Base-by-base conservation (phyloP, 371 early-diverging fungal genomes). In the Entomophthora muscae region DNA sequence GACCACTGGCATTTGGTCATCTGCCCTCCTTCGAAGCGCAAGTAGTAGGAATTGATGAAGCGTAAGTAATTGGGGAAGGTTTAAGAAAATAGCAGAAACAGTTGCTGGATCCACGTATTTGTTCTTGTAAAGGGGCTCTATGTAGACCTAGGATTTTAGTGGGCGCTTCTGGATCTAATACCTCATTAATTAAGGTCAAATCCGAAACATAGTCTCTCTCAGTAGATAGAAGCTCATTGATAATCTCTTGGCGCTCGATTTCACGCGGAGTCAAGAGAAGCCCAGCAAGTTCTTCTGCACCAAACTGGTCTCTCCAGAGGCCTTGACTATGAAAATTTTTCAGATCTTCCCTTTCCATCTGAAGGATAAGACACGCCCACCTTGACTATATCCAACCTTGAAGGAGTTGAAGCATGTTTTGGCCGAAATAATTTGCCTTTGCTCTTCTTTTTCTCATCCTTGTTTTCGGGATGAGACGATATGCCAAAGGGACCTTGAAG, bases 141-240 rank as follows among this genome's bases (percentile, higher is more conserved):
- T 70, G 29, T 0, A 61, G 3, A 72, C 73, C 66, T 71, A 71
- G 76, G 52, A 1, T 76, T 52, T 21, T 64, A 63, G 21, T 76
- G 55, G 66, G 88, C 89, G 30, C 77, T 75, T 26, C 87, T 81
- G 67, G 81, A 91, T 63, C n/a, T n/a, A n/a, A n/a, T 76, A 72
- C 73, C 66, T 71, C 72, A 52, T 72, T 71, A n/a, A 78, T 52
- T 1, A 78, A 52, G 21, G 63, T 64, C 22, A 78, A 55, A 67
- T 90, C 90, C 31, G 77, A 74, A 27, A 88, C 82, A 67, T 83
- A 91, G 64, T 86, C 86, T 64, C 77, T 76, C 68, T 90, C 90
- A 1, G 83, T 85, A 26, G 80, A 74, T 42, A 91, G 80, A 52
- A 90, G 65, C 70, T 91, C 91, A 73, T 80, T 86, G 58, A 91